A percentile compares a stretch with the other conserved stretches of the same genome.
Conservation (phyloP, 2,329 filamentous ascomycete species). For the Beauveria australis region DNA sequence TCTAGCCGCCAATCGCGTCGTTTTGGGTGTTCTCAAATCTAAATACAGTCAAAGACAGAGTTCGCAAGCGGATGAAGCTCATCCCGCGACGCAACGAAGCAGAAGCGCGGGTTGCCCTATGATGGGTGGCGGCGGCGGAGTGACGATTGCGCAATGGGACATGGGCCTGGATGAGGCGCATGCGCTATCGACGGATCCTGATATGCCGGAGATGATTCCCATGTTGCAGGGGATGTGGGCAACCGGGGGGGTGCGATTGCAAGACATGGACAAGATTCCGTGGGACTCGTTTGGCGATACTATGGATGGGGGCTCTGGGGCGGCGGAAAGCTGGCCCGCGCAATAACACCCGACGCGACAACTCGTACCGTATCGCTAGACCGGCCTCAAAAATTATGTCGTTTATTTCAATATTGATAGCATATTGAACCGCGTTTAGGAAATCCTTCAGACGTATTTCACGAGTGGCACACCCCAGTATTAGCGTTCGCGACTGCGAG, state of each 20-base stretch:
- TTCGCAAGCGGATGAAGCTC: neutral
- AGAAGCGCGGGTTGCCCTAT: neutral
- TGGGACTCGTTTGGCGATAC: neutral
- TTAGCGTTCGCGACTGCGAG: too few species aligned
- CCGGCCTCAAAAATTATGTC: too few species aligned
- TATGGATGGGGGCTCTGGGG: neutral
- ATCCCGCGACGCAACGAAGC: neutral
- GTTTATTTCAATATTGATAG: too few species aligned
- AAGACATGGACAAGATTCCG: neutral
- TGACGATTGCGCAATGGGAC: constrained; percentile 1
- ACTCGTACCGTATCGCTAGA: neutral
- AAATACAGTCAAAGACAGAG: neutral
- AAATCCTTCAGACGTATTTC: too few species aligned
- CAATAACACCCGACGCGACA: neutral
- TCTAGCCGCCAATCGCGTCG: neutral
- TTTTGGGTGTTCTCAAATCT: neutral
- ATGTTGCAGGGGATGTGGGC: constrained; percentile 5
- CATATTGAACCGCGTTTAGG: too few species aligned
- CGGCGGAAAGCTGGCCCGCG: neutral
- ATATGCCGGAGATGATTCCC: constrained; percentile 3
- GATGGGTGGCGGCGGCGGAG: neutral
- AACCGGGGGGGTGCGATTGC: neutral
- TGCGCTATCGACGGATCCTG: neutral
- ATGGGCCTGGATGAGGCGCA: neutral
- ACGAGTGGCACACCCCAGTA: too few species aligned